A percentile compares a stretch with the other conserved stretches of the same genome.
These are phyloP conservation scores for Cryptosporidium parvum DNA, from an alignment of 169 alveolate genomes.

Conservation along the genomic window DNA sequence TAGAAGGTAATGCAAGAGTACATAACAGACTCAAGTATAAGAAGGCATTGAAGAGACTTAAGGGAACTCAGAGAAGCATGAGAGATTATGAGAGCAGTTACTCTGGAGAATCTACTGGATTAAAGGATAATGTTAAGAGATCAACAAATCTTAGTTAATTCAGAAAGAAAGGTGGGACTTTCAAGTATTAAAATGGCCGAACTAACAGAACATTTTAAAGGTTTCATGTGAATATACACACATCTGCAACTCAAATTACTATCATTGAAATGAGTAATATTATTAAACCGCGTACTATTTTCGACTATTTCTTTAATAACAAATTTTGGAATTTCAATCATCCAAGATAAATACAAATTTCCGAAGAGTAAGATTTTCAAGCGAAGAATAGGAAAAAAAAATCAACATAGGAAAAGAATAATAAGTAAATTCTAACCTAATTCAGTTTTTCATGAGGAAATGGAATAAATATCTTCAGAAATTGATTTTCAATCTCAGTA, in stretches of 20 bases:
- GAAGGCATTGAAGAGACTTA: constrained; percentile 85
- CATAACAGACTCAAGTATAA: constrained; percentile 89
- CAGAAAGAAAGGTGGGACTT: not conserved
- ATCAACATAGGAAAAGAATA: not conserved
- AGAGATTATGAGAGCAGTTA: constrained; percentile 81
- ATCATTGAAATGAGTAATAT: no score
- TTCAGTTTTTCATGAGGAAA: no score
- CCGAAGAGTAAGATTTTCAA: not conserved
- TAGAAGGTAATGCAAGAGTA: constrained; percentile 94
- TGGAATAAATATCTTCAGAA: no score
- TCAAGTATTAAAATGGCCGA: not conserved
- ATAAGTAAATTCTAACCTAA: no score
- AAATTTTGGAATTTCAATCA: not conserved
- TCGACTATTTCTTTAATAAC: no score
- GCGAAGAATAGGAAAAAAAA: not conserved
- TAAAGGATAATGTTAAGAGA: constrained; percentile 85
- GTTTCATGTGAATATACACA: not conserved
- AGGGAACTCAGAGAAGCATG: constrained; percentile 80
- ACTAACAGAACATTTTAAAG: no score
- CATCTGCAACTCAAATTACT: not conserved
- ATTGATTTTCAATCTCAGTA: no score
- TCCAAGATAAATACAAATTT: not conserved
- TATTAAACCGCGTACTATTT: no score
- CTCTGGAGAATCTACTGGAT: constrained; percentile 88
- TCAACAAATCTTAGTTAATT: constrained; percentile 70